Evolutionary conservation across 495 filamentous ascomycete species (phyloP), one percentile per base, ranked within the genome.

Genomic region (Zalerion maritima): DNA sequence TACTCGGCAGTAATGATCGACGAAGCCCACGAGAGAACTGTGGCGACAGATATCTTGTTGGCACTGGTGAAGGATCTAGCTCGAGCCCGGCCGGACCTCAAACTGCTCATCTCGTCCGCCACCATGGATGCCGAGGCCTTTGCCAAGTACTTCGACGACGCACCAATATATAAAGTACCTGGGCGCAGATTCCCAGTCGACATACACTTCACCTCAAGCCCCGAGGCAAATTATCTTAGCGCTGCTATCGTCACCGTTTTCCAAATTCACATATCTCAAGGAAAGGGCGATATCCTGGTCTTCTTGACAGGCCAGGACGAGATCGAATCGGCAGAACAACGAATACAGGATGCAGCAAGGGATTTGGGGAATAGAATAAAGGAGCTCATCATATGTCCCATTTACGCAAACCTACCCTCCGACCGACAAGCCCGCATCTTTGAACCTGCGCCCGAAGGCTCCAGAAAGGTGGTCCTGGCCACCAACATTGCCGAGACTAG

Each of bases 61-160:
- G 85, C 81, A 18, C 63, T 97, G 19, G 67, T 94, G 26, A 96
- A 96, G 47, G 89, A 96, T 60, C 75, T 96, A 34, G 78, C 82
- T 8, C 67, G 83, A 34, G 78, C 78, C 26, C 61, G 87, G 14
- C 81, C 83, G 14, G 89, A 96, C 36, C 55, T 97, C 26, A 93
- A 91, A 53, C 56, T 97, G 4, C 63, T 97, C 14, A 93, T 97
- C 28, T 91, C 84, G 14, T 93, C 84, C 1, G 89, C 91, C 1
- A 97, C 89, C 0, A 81, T 96, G 64, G 83, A 97, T 45, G 86
- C 89, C 3, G 73, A 89, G 47, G 91, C 92, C 45, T 94, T 97
- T 43, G 73, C 81, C 10, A 62, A 74, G 22, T 97, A 93, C 49
- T 94, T 94, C 40, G 83, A 96, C 51, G 79, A 91, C 47, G 81